Evolutionary conservation across 2,329 filamentous ascomycete species (phyloP).

Genomic region (Penicillium expansum): DNA sequence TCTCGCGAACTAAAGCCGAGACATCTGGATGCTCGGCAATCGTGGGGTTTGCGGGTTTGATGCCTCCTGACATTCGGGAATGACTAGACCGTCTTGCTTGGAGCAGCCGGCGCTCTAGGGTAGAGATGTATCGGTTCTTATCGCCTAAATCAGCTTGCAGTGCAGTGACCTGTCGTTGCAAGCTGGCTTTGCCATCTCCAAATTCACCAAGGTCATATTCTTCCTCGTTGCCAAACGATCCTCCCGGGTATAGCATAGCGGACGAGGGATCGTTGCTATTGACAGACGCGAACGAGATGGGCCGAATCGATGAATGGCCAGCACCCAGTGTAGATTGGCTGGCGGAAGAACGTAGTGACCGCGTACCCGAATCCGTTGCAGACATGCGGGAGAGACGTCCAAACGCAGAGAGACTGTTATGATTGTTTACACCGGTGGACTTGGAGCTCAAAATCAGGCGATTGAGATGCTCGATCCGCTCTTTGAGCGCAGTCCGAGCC

Average conservation of each 20-base stretch:
- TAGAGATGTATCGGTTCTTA: conserved; percentile 94
- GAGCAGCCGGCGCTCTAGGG: conserved; percentile 84
- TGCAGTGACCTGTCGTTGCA: conserved; percentile 83
- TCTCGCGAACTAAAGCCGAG: conserved; percentile 72
- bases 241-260: conserved; percentile 31
- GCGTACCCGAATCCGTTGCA: conserved; percentile 39
- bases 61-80: conserved; percentile 75
- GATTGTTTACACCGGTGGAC: conserved; percentile 85
- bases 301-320: conserved; percentile 58
- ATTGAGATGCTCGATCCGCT: conserved; percentile 95
- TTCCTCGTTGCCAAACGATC: conserved; percentile 41
- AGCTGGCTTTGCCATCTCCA: conserved; percentile 78
- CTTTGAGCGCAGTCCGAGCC: conserved; percentile 89
- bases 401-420: conserved; percentile 67
- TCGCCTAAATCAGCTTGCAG: conserved; percentile 93
- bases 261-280: conserved; percentile 41
- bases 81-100: conserved; percentile 90
- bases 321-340: conserved; percentile 58
- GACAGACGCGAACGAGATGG: conserved; percentile 65
- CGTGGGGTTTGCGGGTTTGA: conserved; percentile 63
- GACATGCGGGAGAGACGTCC: conserved; percentile 64
- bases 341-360: conserved; percentile 67
- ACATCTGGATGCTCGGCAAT: conserved; percentile 74
- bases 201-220: conserved; percentile 79
- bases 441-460: conserved; percentile 93